Evolutionary conservation across 768 basidiomycete species (phyloP).

Genomic region (Cytidiella melzeri): DNA sequence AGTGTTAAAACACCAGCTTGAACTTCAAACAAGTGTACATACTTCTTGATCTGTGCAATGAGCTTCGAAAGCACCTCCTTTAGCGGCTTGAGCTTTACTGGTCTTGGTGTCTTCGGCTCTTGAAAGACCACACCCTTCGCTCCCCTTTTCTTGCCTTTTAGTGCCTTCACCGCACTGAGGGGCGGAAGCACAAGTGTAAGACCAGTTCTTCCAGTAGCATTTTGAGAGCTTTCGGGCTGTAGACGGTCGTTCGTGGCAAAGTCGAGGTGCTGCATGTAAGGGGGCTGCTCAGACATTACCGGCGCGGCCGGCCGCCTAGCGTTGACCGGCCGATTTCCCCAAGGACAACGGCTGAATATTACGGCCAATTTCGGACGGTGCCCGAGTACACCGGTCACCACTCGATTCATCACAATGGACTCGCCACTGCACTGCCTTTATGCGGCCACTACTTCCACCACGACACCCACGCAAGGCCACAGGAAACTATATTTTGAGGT

Average conservation of each 20-base stretch:
- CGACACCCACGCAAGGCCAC: too few relatives aligned
- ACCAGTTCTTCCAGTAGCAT: conserved; percentile 32
- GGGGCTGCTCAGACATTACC: neutral
- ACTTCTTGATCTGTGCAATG: conserved; percentile 74
- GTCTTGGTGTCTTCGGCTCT: conserved; percentile 40
- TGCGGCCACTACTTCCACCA: too few relatives aligned
- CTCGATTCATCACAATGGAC: too few relatives aligned
- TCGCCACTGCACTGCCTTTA: too few relatives aligned
- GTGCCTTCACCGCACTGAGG: conserved; percentile 53
- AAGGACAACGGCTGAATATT: too few relatives aligned
- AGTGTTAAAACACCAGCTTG: neutral
- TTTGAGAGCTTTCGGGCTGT: conserved; percentile 25
- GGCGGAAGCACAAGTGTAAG: conserved; percentile 64
- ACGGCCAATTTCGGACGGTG: neutral
- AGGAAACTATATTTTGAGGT: too few relatives aligned
- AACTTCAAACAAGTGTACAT: conserved; percentile 12
- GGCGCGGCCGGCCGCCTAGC: neutral
- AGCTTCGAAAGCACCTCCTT: conserved; percentile 68
- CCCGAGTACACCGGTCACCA: too few relatives aligned
- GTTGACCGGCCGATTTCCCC: neutral
- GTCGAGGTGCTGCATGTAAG: conserved; percentile 19
- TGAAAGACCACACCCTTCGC: conserved; percentile 22
- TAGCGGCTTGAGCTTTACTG: conserved; percentile 71
- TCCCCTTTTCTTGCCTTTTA: conserved; percentile 46
- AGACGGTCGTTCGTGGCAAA: conserved; percentile 24